Conservation (phyloP, 768 basidiomycete species). For the Dioszegia hungarica region DNA sequence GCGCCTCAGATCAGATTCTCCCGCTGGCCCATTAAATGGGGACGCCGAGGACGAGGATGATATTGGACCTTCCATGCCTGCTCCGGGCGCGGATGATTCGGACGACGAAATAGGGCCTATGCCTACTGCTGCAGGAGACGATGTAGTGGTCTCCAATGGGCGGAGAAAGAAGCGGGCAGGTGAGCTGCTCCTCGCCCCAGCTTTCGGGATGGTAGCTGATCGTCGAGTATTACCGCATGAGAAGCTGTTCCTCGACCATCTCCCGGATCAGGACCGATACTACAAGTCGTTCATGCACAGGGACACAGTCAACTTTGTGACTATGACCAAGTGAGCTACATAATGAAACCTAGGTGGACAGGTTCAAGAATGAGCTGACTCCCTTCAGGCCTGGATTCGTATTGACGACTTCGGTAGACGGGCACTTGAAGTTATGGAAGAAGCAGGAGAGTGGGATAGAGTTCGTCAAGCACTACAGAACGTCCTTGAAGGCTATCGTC, state of each 20-base stretch:
- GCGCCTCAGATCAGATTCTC: not conserved
- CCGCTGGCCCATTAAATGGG: not conserved
- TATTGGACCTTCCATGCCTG: slow-evolving; percentile 24
- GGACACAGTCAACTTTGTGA: slow-evolving; percentile 80
- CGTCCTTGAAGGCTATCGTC: slow-evolving; percentile 73
- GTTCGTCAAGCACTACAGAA: slow-evolving; percentile 96
- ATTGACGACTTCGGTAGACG: slow-evolving; percentile 90
- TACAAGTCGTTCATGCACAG: slow-evolving; percentile 98
- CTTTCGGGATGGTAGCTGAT: not conserved
- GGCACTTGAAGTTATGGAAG: slow-evolving; percentile 98
- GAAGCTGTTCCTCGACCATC: slow-evolving; percentile 81
- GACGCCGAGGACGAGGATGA: slow-evolving; percentile 1
- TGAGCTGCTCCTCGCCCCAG: slow-evolving; percentile 15
- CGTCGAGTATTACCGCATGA: slow-evolving; percentile 83
- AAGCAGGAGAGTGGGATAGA: slow-evolving; percentile 93
- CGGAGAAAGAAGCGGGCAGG: slow-evolving; percentile 47
- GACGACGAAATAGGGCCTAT: slow-evolving; percentile 46
- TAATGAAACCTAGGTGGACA: not conserved
- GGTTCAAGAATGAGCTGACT: not conserved
- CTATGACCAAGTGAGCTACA: slow-evolving; percentile 71
- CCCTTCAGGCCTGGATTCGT: slow-evolving; percentile 78
- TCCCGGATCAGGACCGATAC: slow-evolving; percentile 89
- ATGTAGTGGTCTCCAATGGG: slow-evolving; percentile 12
- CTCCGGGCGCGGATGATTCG: slow-evolving; percentile 36
- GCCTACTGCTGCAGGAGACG: slow-evolving; percentile 30